phyloP scores from a whole-genome alignment of 441 rosid species.

The Gossypium trilobum region DNA sequence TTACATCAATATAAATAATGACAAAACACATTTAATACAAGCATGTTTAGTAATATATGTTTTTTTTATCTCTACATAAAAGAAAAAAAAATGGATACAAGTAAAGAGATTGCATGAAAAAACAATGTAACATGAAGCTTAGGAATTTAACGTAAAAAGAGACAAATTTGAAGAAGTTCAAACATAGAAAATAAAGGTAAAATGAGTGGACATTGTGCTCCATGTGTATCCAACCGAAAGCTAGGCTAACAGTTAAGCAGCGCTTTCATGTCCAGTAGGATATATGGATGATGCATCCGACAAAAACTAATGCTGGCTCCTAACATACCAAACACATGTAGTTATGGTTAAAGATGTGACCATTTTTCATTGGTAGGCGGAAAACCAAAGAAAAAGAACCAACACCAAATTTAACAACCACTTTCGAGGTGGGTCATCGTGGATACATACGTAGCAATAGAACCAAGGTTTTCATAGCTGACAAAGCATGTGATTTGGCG shows the following conservation, averaged over 20 bases:
- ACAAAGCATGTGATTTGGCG: not conserved
- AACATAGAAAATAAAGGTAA: not conserved
- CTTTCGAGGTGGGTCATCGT: not conserved
- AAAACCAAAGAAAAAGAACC: not conserved
- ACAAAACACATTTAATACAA: not conserved
- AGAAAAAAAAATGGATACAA: not conserved
- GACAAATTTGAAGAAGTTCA: not conserved
- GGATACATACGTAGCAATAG: not conserved
- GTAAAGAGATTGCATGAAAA: not conserved
- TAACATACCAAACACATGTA: not conserved
- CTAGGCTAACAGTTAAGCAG: not conserved
- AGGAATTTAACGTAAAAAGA: not conserved
- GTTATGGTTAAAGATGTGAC: not conserved
- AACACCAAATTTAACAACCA: not conserved
- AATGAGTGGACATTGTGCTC: not conserved
- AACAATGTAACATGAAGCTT: not conserved
- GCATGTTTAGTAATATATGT: not conserved
- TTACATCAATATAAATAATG: no score
- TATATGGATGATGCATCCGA: not conserved
- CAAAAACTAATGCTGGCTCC: not conserved
- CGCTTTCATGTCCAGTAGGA: not conserved
- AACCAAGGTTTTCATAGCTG: not conserved
- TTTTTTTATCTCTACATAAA: not conserved
- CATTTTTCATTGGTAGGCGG: not conserved
- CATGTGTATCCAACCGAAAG: not conserved